Percentiles rank a stretch among this genome's conserved stretches.
phyloP scores from a whole-genome alignment of 306 rosid genomes.

The Senna tora region DNA sequence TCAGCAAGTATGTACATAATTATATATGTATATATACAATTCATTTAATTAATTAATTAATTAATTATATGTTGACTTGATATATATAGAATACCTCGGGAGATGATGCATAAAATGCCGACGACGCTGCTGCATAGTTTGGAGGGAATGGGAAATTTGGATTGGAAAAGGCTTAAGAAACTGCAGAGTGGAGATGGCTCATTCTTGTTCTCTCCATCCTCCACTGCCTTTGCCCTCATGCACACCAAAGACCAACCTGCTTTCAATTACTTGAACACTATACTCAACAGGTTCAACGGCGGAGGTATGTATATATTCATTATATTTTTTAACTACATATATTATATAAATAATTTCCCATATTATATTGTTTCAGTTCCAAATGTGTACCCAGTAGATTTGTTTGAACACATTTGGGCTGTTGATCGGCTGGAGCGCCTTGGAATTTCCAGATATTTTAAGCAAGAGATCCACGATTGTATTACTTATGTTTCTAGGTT shows the following conservation, averaged over 20 bases:
- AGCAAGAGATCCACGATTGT: constrained; percentile 55
- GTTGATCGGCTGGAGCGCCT: constrained; percentile 73
- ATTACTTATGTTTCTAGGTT: constrained; percentile 64
- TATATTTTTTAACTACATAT: too few species aligned
- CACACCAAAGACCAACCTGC: constrained; percentile 59
- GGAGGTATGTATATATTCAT: constrained; percentile 57
- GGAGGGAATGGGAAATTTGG: constrained; percentile 78
- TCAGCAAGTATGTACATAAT: constrained; percentile 57
- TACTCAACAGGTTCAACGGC: constrained; percentile 59
- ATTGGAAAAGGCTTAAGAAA: constrained; percentile 74
- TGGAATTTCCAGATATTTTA: constrained; percentile 71
- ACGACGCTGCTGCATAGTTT: constrained; percentile 82
- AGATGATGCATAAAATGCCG: constrained; percentile 67
- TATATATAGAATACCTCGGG: constrained; percentile 68
- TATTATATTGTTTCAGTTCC: constrained; percentile 53
- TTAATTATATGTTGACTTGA: too few species aligned
- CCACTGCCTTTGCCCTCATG: constrained; percentile 75
- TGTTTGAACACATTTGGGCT: constrained; percentile 79
- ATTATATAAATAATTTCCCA: too few species aligned
- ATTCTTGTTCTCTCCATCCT: constrained; percentile 76
- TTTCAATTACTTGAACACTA: constrained; percentile 49
- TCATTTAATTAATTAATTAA: too few species aligned
- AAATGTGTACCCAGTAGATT: constrained; percentile 79
- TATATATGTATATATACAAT: too few species aligned
- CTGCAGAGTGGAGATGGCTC: constrained; percentile 79